phyloP scores from a whole-genome alignment of 495 filamentous ascomycete genomes.

The Annulohypoxylon nitens region DNA sequence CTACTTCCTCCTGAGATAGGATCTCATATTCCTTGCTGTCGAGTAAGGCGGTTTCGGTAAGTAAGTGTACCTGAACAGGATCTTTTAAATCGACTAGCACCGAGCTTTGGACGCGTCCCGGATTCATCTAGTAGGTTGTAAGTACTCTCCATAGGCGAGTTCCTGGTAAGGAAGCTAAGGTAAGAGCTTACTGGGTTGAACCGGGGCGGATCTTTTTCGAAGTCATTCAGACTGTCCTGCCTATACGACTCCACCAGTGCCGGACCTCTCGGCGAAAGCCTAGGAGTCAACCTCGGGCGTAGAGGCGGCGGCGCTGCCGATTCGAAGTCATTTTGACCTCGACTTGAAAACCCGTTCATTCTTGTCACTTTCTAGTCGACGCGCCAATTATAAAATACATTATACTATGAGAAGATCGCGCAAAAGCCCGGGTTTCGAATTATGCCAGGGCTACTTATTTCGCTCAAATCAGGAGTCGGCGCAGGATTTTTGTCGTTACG shows the following conservation, averaged over 20 bases:
- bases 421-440: conserved; percentile 3
- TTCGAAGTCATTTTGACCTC: conserved; percentile 45
- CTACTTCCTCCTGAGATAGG: conserved; percentile 89
- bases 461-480: conserved; percentile 23
- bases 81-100: conserved; percentile 65
- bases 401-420: conserved; percentile 21
- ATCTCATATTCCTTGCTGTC: conserved; percentile 89
- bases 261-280: conserved; percentile 50
- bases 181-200: conserved; percentile 62
- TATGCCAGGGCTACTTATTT: conserved; percentile 7
- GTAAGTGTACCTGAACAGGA: conserved; percentile 78
- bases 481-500: conserved; percentile 29
- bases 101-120: conserved; percentile 56
- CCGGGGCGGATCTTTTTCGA: conserved; percentile 59
- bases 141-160: conserved; percentile 14
- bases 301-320: conserved; percentile 36
- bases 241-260: conserved; percentile 63
- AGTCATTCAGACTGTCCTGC: conserved; percentile 58
- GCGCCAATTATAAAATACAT: conserved; percentile 29
- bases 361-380: conserved; percentile 42
- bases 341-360: conserved; percentile 48
- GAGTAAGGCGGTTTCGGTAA: conserved; percentile 91
- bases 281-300: conserved; percentile 36
- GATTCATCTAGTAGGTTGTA: conserved; percentile 53
- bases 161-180: not conserved